Evolutionary conservation across 495 filamentous ascomycete species (phyloP).

Genomic region (Neurospora discreta): DNA sequence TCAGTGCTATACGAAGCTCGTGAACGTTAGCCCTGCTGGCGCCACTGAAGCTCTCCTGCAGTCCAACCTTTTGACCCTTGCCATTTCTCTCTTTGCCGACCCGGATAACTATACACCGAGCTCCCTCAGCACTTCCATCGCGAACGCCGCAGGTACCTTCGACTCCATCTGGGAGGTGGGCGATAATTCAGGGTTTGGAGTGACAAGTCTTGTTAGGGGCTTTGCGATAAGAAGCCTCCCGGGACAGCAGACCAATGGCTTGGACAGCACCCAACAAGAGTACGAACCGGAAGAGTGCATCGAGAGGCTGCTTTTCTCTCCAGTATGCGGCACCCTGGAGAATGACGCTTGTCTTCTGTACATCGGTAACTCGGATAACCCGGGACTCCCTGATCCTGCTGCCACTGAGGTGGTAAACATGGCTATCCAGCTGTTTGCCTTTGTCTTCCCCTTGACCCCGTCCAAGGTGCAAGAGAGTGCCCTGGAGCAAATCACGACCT

Average conservation of each 20-base stretch:
- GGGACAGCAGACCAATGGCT: slow-evolving; percentile 52
- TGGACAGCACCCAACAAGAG: slow-evolving; percentile 48
- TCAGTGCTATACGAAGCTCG: slow-evolving; percentile 86
- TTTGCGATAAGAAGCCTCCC: slow-evolving; percentile 61
- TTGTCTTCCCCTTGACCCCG: slow-evolving; percentile 76
- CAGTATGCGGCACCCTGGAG: slow-evolving; percentile 73
- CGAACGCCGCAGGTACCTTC: slow-evolving; percentile 78
- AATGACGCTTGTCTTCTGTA: slow-evolving; percentile 84
- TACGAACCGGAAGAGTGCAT: slow-evolving; percentile 57
- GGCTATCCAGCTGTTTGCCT: slow-evolving; percentile 83
- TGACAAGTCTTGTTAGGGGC: slow-evolving; percentile 72
- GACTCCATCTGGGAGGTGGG: slow-evolving; percentile 90
- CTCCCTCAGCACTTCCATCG: slow-evolving; percentile 84
- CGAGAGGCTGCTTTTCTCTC: slow-evolving; percentile 57
- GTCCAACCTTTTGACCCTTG: slow-evolving; percentile 85
- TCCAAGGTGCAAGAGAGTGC: slow-evolving; percentile 92
- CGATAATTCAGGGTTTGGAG: slow-evolving; percentile 89
- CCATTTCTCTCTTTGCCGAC: slow-evolving; percentile 85
- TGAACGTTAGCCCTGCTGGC: slow-evolving; percentile 70
- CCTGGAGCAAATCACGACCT: slow-evolving; percentile 82
- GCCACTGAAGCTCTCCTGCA: slow-evolving; percentile 79
- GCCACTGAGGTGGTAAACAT: slow-evolving; percentile 89
- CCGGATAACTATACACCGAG: slow-evolving; percentile 77
- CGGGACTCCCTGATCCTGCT: slow-evolving; percentile 61
- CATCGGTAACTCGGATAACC: slow-evolving; percentile 35